These are phyloP conservation scores for Fusarium brevicatenulatum DNA, from an alignment of 2,329 filamentous ascomycete species.

Conservation along the genomic window DNA sequence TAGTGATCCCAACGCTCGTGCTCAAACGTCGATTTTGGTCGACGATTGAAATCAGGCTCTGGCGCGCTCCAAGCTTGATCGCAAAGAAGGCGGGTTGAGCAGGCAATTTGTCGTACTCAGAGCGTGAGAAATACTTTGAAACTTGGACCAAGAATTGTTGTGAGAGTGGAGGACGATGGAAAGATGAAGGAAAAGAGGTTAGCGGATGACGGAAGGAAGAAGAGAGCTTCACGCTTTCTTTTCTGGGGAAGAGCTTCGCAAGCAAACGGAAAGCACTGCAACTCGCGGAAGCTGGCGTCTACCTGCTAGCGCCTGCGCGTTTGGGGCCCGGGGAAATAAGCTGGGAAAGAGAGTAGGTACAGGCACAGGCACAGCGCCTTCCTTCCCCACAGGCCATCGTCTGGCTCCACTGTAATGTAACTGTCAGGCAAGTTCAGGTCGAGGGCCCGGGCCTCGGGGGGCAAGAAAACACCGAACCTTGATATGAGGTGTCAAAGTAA, in stretches of 20 bases:
- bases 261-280: conserved; percentile 29
- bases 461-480: too few relatives aligned
- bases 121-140: not conserved
- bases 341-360: conserved; percentile 30
- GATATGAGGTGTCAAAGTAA: too few relatives aligned
- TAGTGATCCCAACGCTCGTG: not conserved
- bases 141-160: not conserved
- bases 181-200: not conserved
- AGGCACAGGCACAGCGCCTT: not conserved
- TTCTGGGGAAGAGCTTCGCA: conserved; percentile 39
- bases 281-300: conserved; percentile 31
- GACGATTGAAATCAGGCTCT: conserved; percentile 15
- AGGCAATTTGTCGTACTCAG: not conserved
- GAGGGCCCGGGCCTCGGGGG: not conserved
- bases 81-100: not conserved
- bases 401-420: conserved; percentile 11
- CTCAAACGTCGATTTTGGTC: not conserved
- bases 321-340: conserved; percentile 33
- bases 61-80: conserved; percentile 8
- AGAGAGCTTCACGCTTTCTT: conserved; percentile 33
- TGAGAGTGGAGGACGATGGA: not conserved
- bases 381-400: conserved; percentile 10
- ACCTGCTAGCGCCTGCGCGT: conserved; percentile 35
- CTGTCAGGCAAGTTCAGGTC: not conserved
- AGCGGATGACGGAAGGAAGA: conserved; percentile 7